Evolutionary conservation across 371 early-diverging fungal species (phyloP).

Genomic region (Mortierella sp.): DNA sequence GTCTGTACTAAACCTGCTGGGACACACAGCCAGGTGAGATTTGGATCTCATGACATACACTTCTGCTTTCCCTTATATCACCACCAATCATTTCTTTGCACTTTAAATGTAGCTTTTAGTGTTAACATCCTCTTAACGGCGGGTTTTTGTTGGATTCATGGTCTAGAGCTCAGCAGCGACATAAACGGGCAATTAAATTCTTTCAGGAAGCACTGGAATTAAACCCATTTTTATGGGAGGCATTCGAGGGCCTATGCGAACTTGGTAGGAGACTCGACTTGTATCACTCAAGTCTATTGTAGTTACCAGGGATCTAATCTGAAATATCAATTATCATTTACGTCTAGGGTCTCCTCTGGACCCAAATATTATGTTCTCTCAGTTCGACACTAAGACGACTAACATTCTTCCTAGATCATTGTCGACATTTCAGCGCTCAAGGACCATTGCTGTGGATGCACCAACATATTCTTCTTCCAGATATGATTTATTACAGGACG

Average conservation of each 20-base stretch:
- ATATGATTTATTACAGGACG: slow-evolving; percentile 11
- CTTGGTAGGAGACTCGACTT: slow-evolving; percentile 58
- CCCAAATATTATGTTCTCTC: slow-evolving; percentile 26
- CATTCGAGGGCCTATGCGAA: slow-evolving; percentile 67
- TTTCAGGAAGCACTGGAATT: slow-evolving; percentile 60
- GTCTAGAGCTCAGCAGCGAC: slow-evolving; percentile 58
- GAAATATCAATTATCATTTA: not conserved
- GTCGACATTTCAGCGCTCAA: slow-evolving; percentile 5
- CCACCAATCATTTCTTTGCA: not conserved
- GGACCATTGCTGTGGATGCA: slow-evolving; percentile 6
- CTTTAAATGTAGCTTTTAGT: not conserved
- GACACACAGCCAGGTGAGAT: slow-evolving; percentile 55
- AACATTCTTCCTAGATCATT: slow-evolving; percentile 7
- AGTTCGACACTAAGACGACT: slow-evolving; percentile 22
- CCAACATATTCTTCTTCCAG: not conserved
- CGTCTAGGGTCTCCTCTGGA: slow-evolving; percentile 30
- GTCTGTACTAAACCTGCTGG: slow-evolving; percentile 60
- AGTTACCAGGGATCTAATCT: not conserved
- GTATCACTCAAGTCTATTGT: slow-evolving; percentile 4
- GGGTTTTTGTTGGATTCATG: not conserved
- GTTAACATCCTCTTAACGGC: not conserved
- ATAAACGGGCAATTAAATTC: slow-evolving; percentile 58
- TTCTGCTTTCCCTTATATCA: not conserved
- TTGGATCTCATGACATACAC: not conserved
- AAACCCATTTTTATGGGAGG: slow-evolving; percentile 74